Evolutionary conservation across 2,329 filamentous ascomycete genomes (phyloP), one percentile per base, ranked within the genome.

Genomic region (Aureobasidium musti): DNA sequence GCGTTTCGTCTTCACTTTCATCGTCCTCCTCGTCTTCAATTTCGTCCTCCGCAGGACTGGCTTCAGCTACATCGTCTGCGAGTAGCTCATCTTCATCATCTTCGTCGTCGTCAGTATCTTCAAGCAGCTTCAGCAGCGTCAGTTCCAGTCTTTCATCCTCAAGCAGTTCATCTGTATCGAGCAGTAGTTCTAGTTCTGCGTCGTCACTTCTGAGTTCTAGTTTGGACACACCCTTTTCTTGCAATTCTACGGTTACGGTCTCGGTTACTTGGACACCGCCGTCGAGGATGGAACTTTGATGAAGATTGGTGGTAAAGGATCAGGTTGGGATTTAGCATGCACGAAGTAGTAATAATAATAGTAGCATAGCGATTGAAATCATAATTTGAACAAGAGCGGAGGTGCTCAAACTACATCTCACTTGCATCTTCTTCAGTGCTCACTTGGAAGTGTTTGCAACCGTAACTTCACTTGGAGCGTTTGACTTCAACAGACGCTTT

Each of bases 231-330:
- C 56, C 56, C 2, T 14, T 37, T 17, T 59, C 56, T 30, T 59
- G 56, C 39, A 41, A 17, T 17, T 59, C 56, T 59, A 59, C 56
- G 19, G 37, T 59, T 3, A 59, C 56, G 23, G 56, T 45, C 1
- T n/a, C 39, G 14, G 23, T 33, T 5, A 33, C 56, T 23, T 59
- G 56, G 56, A 33, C 39, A 21, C 37, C 56, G 10, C 39, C 56
- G 6, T 21, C 39, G 10, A 41, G 53, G 3, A 56, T 56, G 35
- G 35, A 56, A 28, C 23, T 56, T 19, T 56, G 19, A 30, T 1
- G 14, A 52, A 2, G 39, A n/a, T 43, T 2, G 19, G 3, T 43
- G 41, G 41, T 7, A 21, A 10, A 43, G 41, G 10, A 10, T 43
- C 4, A n/a, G 41, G 19, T 21, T 21, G 41, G 0, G 6, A 3